Evolutionary conservation across 345 rosid species (phyloP).

Genomic region (Physaria fendleri): DNA sequence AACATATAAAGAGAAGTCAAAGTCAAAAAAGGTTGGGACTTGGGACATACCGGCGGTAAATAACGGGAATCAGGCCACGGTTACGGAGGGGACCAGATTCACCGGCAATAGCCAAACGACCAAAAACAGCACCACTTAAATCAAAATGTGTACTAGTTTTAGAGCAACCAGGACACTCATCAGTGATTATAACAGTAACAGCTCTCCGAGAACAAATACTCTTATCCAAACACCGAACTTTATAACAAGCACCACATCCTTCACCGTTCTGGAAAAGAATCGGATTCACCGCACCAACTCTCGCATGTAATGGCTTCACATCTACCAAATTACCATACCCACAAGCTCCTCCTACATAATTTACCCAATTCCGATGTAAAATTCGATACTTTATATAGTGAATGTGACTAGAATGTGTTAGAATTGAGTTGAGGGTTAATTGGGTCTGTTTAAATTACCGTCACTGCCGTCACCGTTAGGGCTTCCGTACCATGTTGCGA

Average conservation of each 20-base stretch:
- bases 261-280: conserved; percentile 78
- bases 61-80: conserved; percentile 74
- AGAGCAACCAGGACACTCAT: conserved; percentile 85
- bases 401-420: not conserved
- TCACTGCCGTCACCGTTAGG: conserved; percentile 94
- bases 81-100: conserved; percentile 64
- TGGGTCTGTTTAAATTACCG: conserved; percentile 39
- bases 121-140: conserved; percentile 93
- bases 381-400: too few species aligned
- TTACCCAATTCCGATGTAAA: not conserved
- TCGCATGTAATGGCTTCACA: conserved; percentile 77
- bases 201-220: conserved; percentile 82
- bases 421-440: not conserved
- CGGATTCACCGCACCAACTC: conserved; percentile 95
- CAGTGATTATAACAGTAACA: conserved; percentile 81
- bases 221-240: conserved; percentile 67
- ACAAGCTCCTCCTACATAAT: conserved; percentile 79
- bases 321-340: conserved; percentile 90
- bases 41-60: conserved; percentile 52
- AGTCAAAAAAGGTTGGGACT: conserved; percentile 22
- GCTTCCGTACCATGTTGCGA: conserved; percentile 97
- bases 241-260: conserved; percentile 95
- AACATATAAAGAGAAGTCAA: too few species aligned
- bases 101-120: conserved; percentile 80
- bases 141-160: conserved; percentile 73